A percentile compares a stretch with the other conserved stretches of the same genome.
phyloP scores from a whole-genome alignment of 108 stramenopile species.

The Cyclotella baltica region DNA sequence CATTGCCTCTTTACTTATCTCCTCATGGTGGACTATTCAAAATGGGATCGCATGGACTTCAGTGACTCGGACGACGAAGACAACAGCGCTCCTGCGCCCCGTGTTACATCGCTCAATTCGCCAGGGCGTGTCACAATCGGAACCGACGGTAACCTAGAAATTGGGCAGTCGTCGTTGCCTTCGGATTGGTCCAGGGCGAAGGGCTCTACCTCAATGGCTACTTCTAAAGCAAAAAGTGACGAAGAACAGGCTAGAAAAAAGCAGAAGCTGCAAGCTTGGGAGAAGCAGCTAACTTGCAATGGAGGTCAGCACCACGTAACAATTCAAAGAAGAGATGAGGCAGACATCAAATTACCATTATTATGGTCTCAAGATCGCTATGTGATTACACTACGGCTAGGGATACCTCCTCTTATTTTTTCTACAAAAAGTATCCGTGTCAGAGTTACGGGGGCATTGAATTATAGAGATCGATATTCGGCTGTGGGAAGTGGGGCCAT shows the following conservation, averaged over 20 bases:
- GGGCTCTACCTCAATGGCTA: not conserved
- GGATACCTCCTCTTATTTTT: conserved; percentile 25
- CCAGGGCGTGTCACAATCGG: conserved; percentile 54
- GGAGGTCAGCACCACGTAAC: conserved; percentile 29
- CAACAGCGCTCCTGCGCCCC: conserved; percentile 9
- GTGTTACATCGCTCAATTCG: conserved; percentile 48
- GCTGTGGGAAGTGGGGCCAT: conserved; percentile 49
- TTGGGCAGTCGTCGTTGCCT: conserved; percentile 17
- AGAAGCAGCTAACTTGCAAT: conserved; percentile 22
- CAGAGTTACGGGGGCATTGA: conserved; percentile 38
- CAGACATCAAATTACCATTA: conserved; percentile 16
- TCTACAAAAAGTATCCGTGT: conserved; percentile 39
- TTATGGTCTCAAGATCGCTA: conserved; percentile 55
- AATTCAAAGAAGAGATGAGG: not conserved
- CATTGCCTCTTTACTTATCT: not conserved
- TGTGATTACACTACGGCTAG: conserved; percentile 26
- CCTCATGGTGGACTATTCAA: conserved; percentile 56
- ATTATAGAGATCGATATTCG: conserved; percentile 44
- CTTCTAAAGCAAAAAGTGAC: not conserved
- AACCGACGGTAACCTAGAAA: conserved; percentile 34
- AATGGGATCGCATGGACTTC: conserved; percentile 57
- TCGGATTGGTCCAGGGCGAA: not conserved
- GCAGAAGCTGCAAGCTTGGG: conserved; percentile 9
- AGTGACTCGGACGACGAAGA: conserved; percentile 43
- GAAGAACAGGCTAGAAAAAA: conserved; percentile 19